phyloP scores from a whole-genome alignment of 2,329 filamentous ascomycete genomes.

The Sclerotinia trifoliorum region DNA sequence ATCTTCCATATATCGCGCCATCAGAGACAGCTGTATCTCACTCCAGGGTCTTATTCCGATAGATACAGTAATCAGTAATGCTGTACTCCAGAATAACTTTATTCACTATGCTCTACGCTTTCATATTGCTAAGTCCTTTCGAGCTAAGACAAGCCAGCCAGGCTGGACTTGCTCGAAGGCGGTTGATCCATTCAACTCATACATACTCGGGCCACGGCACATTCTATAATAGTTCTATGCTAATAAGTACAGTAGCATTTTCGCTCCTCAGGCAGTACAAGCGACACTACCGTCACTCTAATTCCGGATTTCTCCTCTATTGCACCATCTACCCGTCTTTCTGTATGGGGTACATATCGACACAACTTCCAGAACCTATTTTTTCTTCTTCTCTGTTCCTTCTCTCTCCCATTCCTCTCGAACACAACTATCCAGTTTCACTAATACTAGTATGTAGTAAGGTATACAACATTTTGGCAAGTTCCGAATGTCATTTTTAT shows the following conservation, averaged over 20 bases:
- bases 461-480: slow-evolving; percentile 6
- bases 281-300: neutral
- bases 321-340: neutral
- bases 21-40: neutral
- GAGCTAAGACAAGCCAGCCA: neutral
- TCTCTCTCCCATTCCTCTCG: neutral
- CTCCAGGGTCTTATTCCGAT: neutral
- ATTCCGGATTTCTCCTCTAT: neutral
- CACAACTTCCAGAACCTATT: neutral
- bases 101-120: neutral
- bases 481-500: neutral
- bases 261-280: neutral
- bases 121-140: neutral
- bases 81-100: too few relatives aligned
- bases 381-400: too few relatives aligned
- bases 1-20: slow-evolving; percentile 4
- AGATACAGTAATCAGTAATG: slow-evolving; percentile 1
- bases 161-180: neutral
- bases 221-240: neutral
- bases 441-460: neutral
- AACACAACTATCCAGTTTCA: neutral
- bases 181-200: too few relatives aligned
- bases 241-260: neutral
- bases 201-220: neutral
- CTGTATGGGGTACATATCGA: neutral